phyloP scores from a whole-genome alignment of 257 asterid species.

The Scutellaria galericulata region DNA sequence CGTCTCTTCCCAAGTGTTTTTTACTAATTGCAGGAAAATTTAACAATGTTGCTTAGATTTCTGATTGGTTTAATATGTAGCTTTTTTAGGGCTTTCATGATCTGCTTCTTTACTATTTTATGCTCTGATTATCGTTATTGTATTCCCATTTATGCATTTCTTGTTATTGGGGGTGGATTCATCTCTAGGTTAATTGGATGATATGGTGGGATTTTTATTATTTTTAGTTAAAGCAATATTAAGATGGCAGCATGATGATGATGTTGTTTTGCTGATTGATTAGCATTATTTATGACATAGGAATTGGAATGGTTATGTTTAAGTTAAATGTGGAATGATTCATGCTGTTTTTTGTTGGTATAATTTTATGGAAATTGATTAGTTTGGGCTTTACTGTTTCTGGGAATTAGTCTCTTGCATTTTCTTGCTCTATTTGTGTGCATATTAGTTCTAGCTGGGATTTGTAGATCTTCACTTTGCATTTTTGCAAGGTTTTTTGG shows the following conservation, averaged over 20 bases:
- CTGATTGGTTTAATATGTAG: not conserved
- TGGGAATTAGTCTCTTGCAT: constrained; percentile 10
- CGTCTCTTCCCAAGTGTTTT: not conserved
- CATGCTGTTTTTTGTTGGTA: not conserved
- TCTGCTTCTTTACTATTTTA: constrained; percentile 8
- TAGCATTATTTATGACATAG: not conserved
- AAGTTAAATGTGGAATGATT: not conserved
- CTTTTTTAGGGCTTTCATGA: constrained; percentile 1
- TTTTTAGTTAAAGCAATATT: too few species aligned
- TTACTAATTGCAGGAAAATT: not conserved
- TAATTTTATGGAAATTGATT: constrained; percentile 7
- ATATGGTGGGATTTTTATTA: not conserved
- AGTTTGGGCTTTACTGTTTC: not conserved
- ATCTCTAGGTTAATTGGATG: constrained; percentile 1
- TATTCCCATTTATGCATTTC: not conserved
- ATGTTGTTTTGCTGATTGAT: not conserved
- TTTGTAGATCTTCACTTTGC: too few species aligned
- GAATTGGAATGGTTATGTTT: not conserved
- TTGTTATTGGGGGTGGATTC: constrained; percentile 4
- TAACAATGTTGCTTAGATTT: not conserved
- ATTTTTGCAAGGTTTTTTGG: too few species aligned
- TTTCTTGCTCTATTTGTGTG: not conserved
- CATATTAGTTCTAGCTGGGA: not conserved
- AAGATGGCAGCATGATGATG: too few species aligned
- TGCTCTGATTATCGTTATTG: not conserved